These are phyloP conservation scores for Reutealis trisperma DNA, from an alignment of 345 rosid species.

Conservation along the genomic window DNA sequence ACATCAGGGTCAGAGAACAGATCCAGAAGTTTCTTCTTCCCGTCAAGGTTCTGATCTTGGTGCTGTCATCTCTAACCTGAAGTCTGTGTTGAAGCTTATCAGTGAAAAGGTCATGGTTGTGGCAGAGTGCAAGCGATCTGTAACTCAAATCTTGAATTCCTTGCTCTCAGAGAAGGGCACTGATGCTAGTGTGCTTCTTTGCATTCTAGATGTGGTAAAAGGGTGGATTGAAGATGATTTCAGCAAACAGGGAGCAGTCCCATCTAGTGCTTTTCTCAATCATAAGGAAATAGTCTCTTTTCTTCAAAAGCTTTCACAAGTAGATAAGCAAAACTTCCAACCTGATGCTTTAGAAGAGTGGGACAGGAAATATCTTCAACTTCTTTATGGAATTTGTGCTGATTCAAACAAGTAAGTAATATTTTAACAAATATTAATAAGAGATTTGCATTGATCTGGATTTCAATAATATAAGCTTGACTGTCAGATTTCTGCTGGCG, in stretches of 20 bases:
- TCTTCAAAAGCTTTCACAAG: constrained; percentile 86
- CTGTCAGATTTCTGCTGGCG: constrained; percentile 57
- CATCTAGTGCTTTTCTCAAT: constrained; percentile 59
- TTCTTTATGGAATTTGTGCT: constrained; percentile 86
- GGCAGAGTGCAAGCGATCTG: constrained; percentile 80
- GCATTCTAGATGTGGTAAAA: constrained; percentile 82
- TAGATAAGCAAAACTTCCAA: constrained; percentile 78
- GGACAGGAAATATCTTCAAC: constrained; percentile 92
- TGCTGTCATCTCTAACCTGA: constrained; percentile 72
- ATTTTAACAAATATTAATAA: constrained; percentile 10
- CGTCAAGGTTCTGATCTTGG: constrained; percentile 87
- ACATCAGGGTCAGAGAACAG: constrained; percentile 77
- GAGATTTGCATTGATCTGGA: constrained; percentile 17
- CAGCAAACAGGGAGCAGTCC: constrained; percentile 58
- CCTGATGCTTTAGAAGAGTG: constrained; percentile 76
- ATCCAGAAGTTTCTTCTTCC: constrained; percentile 86
- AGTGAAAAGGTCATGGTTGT: constrained; percentile 86
- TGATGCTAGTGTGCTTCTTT: constrained; percentile 86
- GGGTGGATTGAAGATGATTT: constrained; percentile 90
- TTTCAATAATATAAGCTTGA: constrained; percentile 24
- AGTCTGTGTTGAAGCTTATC: constrained; percentile 79
- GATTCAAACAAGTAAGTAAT: constrained; percentile 74
- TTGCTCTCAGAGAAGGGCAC: constrained; percentile 93
- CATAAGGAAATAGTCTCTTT: constrained; percentile 78
- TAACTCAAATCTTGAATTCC: constrained; percentile 71